phyloP scores from a whole-genome alignment of 805 yeast genomes.

The Wickerhamomyces queroliae region DNA sequence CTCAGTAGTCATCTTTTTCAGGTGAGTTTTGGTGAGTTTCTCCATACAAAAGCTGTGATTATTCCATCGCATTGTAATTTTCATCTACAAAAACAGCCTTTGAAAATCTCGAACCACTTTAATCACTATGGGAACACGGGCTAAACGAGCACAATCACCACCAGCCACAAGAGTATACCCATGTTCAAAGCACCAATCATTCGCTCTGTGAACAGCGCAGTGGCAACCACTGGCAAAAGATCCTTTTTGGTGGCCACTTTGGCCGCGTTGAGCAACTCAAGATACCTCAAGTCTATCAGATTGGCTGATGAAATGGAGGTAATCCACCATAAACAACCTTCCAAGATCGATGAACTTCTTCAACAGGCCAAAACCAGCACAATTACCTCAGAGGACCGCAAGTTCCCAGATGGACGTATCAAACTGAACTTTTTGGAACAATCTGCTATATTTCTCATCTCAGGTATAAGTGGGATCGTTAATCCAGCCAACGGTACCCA shows the following conservation, averaged over 20 bases:
- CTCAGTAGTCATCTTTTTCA: constrained; percentile 27
- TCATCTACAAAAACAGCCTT: constrained; percentile 10
- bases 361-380: not conserved
- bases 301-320: constrained; percentile 57
- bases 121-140: too few relatives aligned
- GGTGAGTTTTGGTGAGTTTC: constrained; percentile 3
- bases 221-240: constrained; percentile 2
- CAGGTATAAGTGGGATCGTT: constrained; percentile 71
- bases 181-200: too few relatives aligned
- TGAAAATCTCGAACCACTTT: too few relatives aligned
- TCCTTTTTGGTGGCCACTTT: constrained; percentile 11
- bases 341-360: constrained; percentile 1
- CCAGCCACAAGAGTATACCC: not conserved
- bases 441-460: constrained; percentile 55
- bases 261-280: constrained; percentile 16
- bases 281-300: constrained; percentile 36
- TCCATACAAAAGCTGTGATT: too few relatives aligned
- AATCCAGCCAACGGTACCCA: constrained; percentile 75
- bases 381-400: constrained; percentile 24
- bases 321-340: constrained; percentile 25
- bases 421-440: constrained; percentile 66
- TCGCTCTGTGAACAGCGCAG: not conserved
- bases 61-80: too few relatives aligned
- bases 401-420: constrained; percentile 68
- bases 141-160: too few relatives aligned